Evolutionary conservation across 495 filamentous ascomycete genomes (phyloP).

Genomic region (Aspergillus hancockii): DNA sequence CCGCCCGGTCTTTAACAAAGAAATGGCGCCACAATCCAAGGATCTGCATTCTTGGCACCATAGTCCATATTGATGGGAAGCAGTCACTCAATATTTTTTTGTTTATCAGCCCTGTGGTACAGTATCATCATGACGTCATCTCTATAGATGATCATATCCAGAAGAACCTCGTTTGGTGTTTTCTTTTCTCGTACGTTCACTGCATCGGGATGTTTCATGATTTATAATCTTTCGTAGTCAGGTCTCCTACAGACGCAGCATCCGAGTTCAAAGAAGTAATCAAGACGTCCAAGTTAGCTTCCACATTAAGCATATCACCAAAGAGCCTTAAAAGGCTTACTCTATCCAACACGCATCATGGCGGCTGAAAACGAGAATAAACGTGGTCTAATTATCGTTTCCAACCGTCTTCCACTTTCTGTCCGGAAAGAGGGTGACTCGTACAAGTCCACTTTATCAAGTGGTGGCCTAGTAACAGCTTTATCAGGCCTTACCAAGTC

Average conservation of each 20-base stretch:
- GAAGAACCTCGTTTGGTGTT: not conserved
- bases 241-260: not conserved
- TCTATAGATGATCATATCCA: not conserved
- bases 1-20: no score
- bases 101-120: no score
- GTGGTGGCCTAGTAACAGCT: constrained; percentile 85
- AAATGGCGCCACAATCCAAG: no score
- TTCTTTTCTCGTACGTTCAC: not conserved
- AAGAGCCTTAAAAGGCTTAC: not conserved
- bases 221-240: not conserved
- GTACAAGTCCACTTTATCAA: constrained; percentile 80
- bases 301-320: not conserved
- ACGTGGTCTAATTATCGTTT: constrained; percentile 70
- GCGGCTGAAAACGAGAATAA: constrained; percentile 6
- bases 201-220: not conserved
- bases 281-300: not conserved
- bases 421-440: constrained; percentile 74
- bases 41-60: no score
- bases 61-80: no score
- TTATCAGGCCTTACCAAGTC: constrained; percentile 82
- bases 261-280: not conserved
- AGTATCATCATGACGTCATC: not conserved
- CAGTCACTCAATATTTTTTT: no score
- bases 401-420: constrained; percentile 86
- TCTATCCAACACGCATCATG: not conserved